Evolutionary conservation across 176 grass and related monocot species (phyloP), one percentile per base, ranked within the genome.

Genomic region (Ampelocalamus luodianensis): DNA sequence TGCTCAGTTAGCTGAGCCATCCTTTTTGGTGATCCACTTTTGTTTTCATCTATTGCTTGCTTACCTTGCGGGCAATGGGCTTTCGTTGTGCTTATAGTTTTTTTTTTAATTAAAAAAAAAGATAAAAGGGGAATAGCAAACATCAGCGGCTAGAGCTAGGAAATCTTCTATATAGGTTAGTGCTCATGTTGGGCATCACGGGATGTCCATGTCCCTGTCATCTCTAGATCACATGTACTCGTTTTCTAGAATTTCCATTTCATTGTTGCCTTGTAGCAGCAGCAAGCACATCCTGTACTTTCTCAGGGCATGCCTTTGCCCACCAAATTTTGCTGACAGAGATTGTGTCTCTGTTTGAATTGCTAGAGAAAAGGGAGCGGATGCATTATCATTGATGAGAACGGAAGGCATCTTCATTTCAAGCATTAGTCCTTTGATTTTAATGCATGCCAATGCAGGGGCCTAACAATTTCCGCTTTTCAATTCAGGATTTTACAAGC

Each of bases 401-500:
- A 68, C 17, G 13, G 29, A 82, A 87, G 42, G 16, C 22, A 70
- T 65, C 20, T 88, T 83, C 60, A 24, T 38, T 82, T 82, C 39
- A 82, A 82, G 29, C 50, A 62, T 22, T 62, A 50, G 8, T 58
- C 61, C 53, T 77, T 80, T 26, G 16, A 67, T 75, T 58, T 24
- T 26, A 67, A n/a, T 68, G 38, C 74, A 73, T 51, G 13, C 39
- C 26, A 65, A 74, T 8, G 51, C 70, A 62, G 1, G 72, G 39
- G 45, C 46, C 66, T 88, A 85, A 90, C 51, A 24, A 63, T 72
- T 72, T 85, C 8, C 14, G 1, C 32, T 88, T 69, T 78, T 13
- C 42, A 74, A 9, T 76, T 79, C 87, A 92, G 90, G 90, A 66
- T 89, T 92, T 80, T 17, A 54, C 76, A 89, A 89, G 46, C 87